phyloP scores from a whole-genome alignment of 2,329 filamentous ascomycete genomes.

The Neonectria ditissima region DNA sequence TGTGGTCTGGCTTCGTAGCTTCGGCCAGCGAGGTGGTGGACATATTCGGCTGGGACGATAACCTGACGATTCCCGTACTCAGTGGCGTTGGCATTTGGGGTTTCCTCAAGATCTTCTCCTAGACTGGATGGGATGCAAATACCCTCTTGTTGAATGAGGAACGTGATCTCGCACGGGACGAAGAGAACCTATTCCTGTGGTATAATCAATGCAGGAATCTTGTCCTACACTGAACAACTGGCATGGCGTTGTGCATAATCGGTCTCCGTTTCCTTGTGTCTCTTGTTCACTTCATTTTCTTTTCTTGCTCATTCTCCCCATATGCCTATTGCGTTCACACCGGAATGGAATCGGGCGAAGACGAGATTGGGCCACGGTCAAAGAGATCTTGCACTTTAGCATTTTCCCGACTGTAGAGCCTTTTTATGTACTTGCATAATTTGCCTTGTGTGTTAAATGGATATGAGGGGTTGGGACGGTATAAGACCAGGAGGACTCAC shows the following conservation, averaged over 20 bases:
- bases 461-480: slow-evolving; percentile 27
- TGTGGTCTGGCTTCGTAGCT: slow-evolving; percentile 90
- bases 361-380: slow-evolving; percentile 19
- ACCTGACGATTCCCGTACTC: slow-evolving; percentile 93
- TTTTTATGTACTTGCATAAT: slow-evolving; percentile 39
- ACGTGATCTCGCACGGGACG: slow-evolving; percentile 1
- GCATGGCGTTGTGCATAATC: slow-evolving; percentile 33
- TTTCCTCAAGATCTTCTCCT: slow-evolving; percentile 88
- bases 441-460: slow-evolving; percentile 13
- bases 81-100: slow-evolving; percentile 91
- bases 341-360: slow-evolving; percentile 16
- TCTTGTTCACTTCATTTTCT: slow-evolving; percentile 23
- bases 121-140: slow-evolving; percentile 39
- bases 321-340: slow-evolving; percentile 24
- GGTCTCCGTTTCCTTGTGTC: slow-evolving; percentile 22
- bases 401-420: slow-evolving; percentile 25
- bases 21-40: slow-evolving; percentile 92
- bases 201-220: background rate
- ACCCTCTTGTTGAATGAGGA: background rate
- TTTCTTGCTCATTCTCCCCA: slow-evolving; percentile 30
- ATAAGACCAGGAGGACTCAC: slow-evolving; percentile 13
- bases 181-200: background rate
- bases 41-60: slow-evolving; percentile 95
- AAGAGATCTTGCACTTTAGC: background rate
- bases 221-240: slow-evolving; percentile 10